Evolutionary conservation across 2,329 filamentous ascomycete species (phyloP).

Genomic region (Venturia aucupariae): DNA sequence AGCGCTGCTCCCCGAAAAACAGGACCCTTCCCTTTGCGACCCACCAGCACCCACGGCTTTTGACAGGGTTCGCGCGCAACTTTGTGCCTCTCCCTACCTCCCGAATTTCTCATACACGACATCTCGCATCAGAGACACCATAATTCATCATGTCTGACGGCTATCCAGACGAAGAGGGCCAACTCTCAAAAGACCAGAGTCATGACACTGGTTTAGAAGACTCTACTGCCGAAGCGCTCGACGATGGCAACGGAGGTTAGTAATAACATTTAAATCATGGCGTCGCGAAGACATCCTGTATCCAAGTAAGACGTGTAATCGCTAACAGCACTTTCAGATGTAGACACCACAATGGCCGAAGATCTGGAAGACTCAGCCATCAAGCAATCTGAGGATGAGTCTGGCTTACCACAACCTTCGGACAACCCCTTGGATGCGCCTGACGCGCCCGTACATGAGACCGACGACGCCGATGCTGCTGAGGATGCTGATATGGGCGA

Average conservation of each 20-base stretch:
- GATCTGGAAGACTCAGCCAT: constrained; percentile 22
- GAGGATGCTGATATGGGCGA: constrained; percentile 64
- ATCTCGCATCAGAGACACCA: not conserved
- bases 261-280: not conserved
- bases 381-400: constrained; percentile 44
- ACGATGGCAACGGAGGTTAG: constrained; percentile 3
- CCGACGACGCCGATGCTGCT: constrained; percentile 48
- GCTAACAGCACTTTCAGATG: not conserved
- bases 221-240: not conserved
- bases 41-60: not conserved
- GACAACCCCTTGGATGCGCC: constrained; percentile 64
- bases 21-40: not conserved
- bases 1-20: not conserved
- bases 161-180: not conserved
- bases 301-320: not conserved
- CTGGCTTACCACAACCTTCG: constrained; percentile 49
- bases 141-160: constrained; percentile 3
- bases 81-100: not conserved
- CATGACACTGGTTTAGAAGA: not conserved
- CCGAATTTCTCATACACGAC: not conserved
- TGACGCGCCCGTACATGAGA: constrained; percentile 47
- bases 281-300: not conserved
- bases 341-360: constrained; percentile 53
- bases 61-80: not conserved
- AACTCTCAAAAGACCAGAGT: not conserved